Evolutionary conservation across 2,329 filamentous ascomycete genomes (phyloP).

Genomic region (Sclerotinia glacialis): DNA sequence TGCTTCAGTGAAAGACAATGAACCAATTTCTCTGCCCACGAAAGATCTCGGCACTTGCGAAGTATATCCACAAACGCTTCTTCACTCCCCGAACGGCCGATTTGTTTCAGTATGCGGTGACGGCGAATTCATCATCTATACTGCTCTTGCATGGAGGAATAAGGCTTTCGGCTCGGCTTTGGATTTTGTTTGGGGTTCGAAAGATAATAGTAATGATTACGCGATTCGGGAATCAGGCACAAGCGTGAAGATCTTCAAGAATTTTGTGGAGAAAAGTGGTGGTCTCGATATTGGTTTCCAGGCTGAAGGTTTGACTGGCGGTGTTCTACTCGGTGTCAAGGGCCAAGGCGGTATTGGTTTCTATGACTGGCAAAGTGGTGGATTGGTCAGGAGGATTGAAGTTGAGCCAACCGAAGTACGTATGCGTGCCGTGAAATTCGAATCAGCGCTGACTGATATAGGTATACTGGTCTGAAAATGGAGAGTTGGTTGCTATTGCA

Average conservation of each 20-base stretch:
- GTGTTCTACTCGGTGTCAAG: slow-evolving; percentile 87
- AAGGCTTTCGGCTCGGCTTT: slow-evolving; percentile 94
- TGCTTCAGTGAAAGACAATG: slow-evolving; percentile 78
- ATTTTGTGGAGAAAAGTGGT: slow-evolving; percentile 88
- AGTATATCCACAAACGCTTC: slow-evolving; percentile 90
- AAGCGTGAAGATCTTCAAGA: slow-evolving; percentile 95
- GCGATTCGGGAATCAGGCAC: slow-evolving; percentile 93
- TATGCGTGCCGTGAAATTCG: not conserved
- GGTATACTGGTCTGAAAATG: slow-evolving; percentile 97
- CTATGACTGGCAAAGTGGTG: slow-evolving; percentile 92
- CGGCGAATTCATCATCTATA: slow-evolving; percentile 99
- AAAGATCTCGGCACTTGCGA: slow-evolving; percentile 97
- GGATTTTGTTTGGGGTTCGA: slow-evolving; percentile 95
- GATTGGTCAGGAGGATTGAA: slow-evolving; percentile 88
- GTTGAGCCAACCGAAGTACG: slow-evolving; percentile 55
- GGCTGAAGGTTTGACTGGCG: slow-evolving; percentile 85
- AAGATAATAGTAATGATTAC: slow-evolving; percentile 98
- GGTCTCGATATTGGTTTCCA: slow-evolving; percentile 94
- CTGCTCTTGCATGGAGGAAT: slow-evolving; percentile 91
- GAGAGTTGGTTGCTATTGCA: slow-evolving; percentile 86
- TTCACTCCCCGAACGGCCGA: slow-evolving; percentile 93
- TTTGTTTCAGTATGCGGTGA: slow-evolving; percentile 90
- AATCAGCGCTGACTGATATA: slow-evolving; percentile 37
- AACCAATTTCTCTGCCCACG: slow-evolving; percentile 78
- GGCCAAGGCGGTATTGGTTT: slow-evolving; percentile 93